phyloP scores from a whole-genome alignment of 1,284 basidiomycete genomes.

The Rhodotorula sp. region DNA sequence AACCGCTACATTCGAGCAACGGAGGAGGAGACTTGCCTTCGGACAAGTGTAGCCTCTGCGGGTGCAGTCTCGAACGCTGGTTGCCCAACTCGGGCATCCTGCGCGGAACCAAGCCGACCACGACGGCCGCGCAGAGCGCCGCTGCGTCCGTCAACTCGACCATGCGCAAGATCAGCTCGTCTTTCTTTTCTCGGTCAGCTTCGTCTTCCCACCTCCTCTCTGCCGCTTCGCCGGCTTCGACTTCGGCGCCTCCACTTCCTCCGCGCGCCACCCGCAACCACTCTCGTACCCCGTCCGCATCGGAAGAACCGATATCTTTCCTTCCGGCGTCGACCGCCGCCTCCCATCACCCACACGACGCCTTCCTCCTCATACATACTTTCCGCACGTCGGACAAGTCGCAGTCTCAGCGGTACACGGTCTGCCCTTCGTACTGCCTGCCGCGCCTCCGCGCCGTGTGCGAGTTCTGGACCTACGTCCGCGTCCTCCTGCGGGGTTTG shows the following conservation, averaged over 20 bases:
- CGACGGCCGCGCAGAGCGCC: not conserved
- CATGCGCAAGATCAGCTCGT: constrained; percentile 41
- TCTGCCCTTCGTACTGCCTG: constrained; percentile 63
- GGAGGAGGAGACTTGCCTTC: constrained; percentile 28
- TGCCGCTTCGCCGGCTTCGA: not conserved
- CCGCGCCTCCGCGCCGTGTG: constrained; percentile 77
- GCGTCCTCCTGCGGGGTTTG: constrained; percentile 74
- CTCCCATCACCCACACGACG: constrained; percentile 50
- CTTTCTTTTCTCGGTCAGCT: constrained; percentile 25
- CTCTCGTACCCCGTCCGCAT: constrained; percentile 39
- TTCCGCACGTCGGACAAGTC: constrained; percentile 43
- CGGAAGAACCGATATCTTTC: constrained; percentile 54
- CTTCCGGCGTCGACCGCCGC: constrained; percentile 54
- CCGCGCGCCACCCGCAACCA: constrained; percentile 1
- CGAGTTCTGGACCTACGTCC: constrained; percentile 84
- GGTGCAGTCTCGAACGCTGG: constrained; percentile 39
- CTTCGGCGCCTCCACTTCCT: constrained; percentile 9
- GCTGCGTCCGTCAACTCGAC: constrained; percentile 24
- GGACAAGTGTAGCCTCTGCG: constrained; percentile 46
- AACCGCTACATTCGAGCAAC: constrained; percentile 61
- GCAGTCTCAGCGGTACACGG: constrained; percentile 40
- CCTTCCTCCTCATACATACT: constrained; percentile 41
- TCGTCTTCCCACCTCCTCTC: not conserved
- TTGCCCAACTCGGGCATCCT: constrained; percentile 20
- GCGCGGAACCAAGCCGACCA: not conserved